Evolutionary conservation across 2,329 filamentous ascomycete species (phyloP), one percentile per base, ranked within the genome.

Genomic region (Venturia oleaginea): DNA sequence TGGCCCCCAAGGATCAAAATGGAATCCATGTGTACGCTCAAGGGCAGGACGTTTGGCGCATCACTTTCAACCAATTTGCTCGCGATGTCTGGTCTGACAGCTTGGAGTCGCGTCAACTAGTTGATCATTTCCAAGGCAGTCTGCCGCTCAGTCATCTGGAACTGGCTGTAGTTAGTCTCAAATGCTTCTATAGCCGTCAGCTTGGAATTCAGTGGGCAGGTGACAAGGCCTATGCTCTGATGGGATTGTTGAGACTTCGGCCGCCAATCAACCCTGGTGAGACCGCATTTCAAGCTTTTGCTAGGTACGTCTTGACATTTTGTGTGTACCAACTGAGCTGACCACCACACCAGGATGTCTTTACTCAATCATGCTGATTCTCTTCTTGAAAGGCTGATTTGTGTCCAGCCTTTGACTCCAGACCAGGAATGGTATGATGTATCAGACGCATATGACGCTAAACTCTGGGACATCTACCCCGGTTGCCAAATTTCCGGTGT

Each of bases 391-490:
- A 75, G 78, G 2, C 69, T 81, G 17, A 74, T 81, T 13, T 80
- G 78, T 68, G 70, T 79, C 1, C 68, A 77, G 0, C 77, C 79
- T 1, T 68, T 68, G 38, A 61, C 66, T 3, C 69, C 68, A 3
- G 67, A 72, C 19, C 69, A 75, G 51, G 72, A 72, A 0, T 81
- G 79, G 78, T 71, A 76, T 42, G 68, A 73, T 2, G 75, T 77
- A 62, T 69, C 74, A 7, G 80, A 82, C 64, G 69, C 69, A 3
- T 81, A 75, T 70, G 68, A 71, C 6, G 70, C 71, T 7, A 74
- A 74, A n/a, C 74, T 81, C 1, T 79, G 78, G 75, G 78, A 80
- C 59, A 77, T 81, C 30, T 69, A 77, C 6, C 79, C 79, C 0
- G 70, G 67, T 0, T 75, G 73, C 62, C 76, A 77, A 57, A 73